Conservation (phyloP, 768 basidiomycete genomes). For the Lyophyllum semitale region DNA sequence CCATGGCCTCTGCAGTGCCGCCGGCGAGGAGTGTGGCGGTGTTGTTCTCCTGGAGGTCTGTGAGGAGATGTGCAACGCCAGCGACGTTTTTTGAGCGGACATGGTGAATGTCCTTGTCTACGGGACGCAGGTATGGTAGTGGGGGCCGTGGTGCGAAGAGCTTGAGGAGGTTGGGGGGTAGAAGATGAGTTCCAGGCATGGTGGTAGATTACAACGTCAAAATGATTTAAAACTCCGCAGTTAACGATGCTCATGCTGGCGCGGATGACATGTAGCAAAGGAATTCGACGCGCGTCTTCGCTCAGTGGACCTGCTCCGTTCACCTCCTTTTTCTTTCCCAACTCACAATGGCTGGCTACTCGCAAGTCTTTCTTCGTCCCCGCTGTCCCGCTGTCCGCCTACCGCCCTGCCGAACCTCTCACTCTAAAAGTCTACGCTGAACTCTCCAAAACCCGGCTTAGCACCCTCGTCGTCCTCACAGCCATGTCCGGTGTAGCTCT, state of each 20-base stretch:
- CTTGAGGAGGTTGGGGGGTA: conserved; percentile 95
- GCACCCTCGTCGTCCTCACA: conserved; percentile 81
- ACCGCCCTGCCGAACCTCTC: conserved; percentile 41
- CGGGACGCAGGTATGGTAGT: conserved; percentile 82
- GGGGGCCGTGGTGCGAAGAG: conserved; percentile 94
- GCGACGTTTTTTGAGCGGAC: conserved; percentile 66
- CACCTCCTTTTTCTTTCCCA: conserved; percentile 68
- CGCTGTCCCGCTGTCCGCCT: conserved; percentile 25
- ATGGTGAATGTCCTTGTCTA: conserved; percentile 81
- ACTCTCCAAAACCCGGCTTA: conserved; percentile 84
- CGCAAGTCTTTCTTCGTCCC: conserved; percentile 10
- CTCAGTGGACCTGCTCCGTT: conserved; percentile 28
- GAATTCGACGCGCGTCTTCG: background rate
- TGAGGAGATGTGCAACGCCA: conserved; percentile 79
- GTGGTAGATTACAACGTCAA: background rate
- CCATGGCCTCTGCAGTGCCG: conserved; percentile 67
- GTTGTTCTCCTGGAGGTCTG: conserved; percentile 73
- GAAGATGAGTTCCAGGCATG: conserved; percentile 79
- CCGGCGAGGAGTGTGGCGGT: conserved; percentile 68
- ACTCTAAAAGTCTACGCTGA: conserved; percentile 72
- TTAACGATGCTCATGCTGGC: conserved; percentile 3
- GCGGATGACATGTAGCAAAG: background rate
- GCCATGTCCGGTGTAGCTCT: conserved; percentile 93
- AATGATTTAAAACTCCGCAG: conserved; percentile 23
- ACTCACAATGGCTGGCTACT: conserved; percentile 46